Evolutionary conservation across 2,329 filamentous ascomycete genomes (phyloP).

Genomic region (Fusarium compactum): DNA sequence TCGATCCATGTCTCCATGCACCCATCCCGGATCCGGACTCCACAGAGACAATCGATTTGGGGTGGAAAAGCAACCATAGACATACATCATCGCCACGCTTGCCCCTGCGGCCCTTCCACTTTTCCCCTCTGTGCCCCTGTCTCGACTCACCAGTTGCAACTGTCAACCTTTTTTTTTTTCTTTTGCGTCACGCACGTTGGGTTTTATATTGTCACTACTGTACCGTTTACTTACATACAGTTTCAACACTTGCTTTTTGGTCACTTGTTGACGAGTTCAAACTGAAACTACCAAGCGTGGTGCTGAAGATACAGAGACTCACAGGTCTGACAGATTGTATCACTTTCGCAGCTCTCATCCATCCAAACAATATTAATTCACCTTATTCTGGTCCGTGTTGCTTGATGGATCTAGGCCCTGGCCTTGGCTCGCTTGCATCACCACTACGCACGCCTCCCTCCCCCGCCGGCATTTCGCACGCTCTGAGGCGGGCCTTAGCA

Average conservation of each 20-base stretch:
- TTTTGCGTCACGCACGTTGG: conserved; percentile 33
- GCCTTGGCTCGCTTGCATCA: conserved; percentile 49
- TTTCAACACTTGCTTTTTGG: conserved; percentile 30
- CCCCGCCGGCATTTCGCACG: conserved; percentile 48
- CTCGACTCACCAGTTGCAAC: conserved; percentile 35
- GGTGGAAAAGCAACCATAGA: conserved; percentile 50
- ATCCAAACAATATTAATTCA: conserved; percentile 21
- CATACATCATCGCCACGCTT: conserved; percentile 52
- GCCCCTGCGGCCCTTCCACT: conserved; percentile 47
- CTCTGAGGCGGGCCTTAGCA: conserved; percentile 40
- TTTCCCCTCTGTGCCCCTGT: conserved; percentile 45
- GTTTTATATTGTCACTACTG: conserved; percentile 4
- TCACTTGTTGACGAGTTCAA: conserved; percentile 14
- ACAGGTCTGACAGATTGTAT: conserved; percentile 17
- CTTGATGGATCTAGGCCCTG: conserved; percentile 49
- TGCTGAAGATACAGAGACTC: conserved; percentile 12
- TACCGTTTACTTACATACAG: conserved; percentile 7
- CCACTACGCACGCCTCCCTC: conserved; percentile 46
- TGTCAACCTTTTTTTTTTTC: conserved; percentile 35
- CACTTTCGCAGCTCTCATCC: conserved; percentile 22
- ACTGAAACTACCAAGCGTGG: conserved; percentile 11
- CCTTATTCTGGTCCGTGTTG: conserved; percentile 36
- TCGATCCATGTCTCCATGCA: conserved; percentile 45
- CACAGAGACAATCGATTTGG: conserved; percentile 49
- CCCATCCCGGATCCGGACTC: conserved; percentile 54